These are phyloP conservation scores for Metarhizium anisopliae DNA, from an alignment of 2,329 filamentous ascomycete species.

Conservation along the genomic window DNA sequence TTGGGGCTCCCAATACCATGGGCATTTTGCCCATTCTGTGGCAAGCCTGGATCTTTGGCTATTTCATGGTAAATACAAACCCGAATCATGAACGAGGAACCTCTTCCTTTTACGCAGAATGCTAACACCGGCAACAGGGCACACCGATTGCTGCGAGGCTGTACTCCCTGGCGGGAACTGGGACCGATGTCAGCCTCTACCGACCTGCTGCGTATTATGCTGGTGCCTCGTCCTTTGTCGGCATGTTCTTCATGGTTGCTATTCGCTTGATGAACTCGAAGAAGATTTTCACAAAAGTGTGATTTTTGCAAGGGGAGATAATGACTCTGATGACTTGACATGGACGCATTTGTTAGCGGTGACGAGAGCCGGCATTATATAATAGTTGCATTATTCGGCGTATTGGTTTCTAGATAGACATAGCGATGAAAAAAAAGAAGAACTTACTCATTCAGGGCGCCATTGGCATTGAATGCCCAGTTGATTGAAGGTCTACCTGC, in stretches of 20 bases:
- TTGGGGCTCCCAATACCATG: constrained; percentile 15
- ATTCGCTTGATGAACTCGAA: constrained; percentile 6
- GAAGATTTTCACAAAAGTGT: constrained; percentile 5
- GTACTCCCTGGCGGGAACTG: constrained; percentile 13
- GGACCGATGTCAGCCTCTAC: constrained; percentile 11
- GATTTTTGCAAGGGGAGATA: background rate
- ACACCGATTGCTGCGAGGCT: constrained; percentile 18
- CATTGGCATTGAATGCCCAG: background rate
- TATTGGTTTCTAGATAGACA: background rate
- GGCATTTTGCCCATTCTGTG: constrained; percentile 18
- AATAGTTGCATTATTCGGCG: background rate
- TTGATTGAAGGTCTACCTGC: constrained; percentile 10
- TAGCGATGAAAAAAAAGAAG: background rate
- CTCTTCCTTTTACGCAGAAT: background rate
- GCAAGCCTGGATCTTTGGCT: constrained; percentile 19
- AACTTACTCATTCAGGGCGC: background rate
- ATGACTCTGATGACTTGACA: background rate
- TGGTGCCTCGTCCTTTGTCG: constrained; percentile 15
- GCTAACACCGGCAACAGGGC: constrained; percentile 11
- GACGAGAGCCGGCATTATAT: background rate
- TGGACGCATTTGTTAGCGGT: background rate
- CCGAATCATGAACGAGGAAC: background rate
- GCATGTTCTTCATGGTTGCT: constrained; percentile 9
- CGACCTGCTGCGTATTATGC: constrained; percentile 19
- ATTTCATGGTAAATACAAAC: constrained; percentile 12